Conservation (phyloP, 495 filamentous ascomycete genomes). For the Cetradonia linearis region DNA sequence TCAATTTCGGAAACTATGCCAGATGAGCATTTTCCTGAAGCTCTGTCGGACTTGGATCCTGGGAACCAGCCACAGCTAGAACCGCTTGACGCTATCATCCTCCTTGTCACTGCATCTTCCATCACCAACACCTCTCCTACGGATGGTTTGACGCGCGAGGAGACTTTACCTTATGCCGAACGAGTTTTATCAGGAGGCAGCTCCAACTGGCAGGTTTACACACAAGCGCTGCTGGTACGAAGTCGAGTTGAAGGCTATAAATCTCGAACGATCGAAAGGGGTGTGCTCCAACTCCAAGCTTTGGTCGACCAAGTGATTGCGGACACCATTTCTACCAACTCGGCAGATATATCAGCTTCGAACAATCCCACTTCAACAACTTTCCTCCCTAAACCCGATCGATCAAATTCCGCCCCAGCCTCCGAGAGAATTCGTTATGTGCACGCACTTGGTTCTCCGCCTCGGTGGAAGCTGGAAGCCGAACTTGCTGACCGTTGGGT, state of each 20-base stretch:
- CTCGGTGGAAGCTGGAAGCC: conserved; percentile 85
- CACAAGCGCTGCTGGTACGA: conserved; percentile 77
- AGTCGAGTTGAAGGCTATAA: conserved; percentile 80
- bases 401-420: conserved; percentile 66
- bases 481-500: conserved; percentile 90
- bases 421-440: conserved; percentile 70
- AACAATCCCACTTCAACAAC: conserved; percentile 41
- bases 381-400: conserved; percentile 72
- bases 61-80: conserved; percentile 72
- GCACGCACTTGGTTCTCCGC: conserved; percentile 69
- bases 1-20: conserved; percentile 27
- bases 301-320: conserved; percentile 93
- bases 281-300: conserved; percentile 88
- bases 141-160: conserved; percentile 79
- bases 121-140: conserved; percentile 79
- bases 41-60: conserved; percentile 55
- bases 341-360: conserved; percentile 21
- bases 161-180: conserved; percentile 81
- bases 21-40: conserved; percentile 47
- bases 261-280: conserved; percentile 75
- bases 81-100: conserved; percentile 73
- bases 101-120: conserved; percentile 72
- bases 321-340: conserved; percentile 52
- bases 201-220: conserved; percentile 98
- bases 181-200: conserved; percentile 80